phyloP scores from a whole-genome alignment of 2,329 filamentous ascomycete genomes.

The Geosmithia flava region DNA sequence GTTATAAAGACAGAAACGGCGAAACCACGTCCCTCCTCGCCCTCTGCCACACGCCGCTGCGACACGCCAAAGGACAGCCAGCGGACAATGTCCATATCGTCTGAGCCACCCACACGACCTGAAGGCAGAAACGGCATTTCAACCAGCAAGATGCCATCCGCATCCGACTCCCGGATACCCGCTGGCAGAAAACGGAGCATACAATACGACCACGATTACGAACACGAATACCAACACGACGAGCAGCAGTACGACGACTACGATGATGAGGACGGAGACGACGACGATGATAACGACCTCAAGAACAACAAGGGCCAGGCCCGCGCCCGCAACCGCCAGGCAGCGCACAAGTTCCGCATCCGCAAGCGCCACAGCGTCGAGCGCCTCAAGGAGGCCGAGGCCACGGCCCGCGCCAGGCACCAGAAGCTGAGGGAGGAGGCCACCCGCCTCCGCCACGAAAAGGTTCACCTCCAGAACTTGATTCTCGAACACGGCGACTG shows the following conservation, averaged over 20 bases:
- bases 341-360: not conserved
- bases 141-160: not conserved
- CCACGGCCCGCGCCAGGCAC: not conserved
- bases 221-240: no score
- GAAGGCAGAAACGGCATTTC: not conserved
- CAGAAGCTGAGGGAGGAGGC: not conserved
- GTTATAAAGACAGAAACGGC: not conserved
- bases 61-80: not conserved
- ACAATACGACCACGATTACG: not conserved
- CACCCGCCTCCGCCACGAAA: not conserved
- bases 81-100: not conserved
- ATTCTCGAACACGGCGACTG: not conserved
- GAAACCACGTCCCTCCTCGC: not conserved
- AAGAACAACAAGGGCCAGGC: not conserved
- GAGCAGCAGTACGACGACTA: not conserved
- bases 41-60: not conserved
- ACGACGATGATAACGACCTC: not conserved
- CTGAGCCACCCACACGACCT: not conserved
- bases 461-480: not conserved
- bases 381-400: not conserved
- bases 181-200: not conserved
- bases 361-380: slow-evolving; percentile 1
- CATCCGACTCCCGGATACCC: not conserved
- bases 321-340: slow-evolving; percentile 2
- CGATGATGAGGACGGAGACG: not conserved